Evolutionary conservation across 345 rosid genomes (phyloP).

Genomic region (Nasturtium officinale): DNA sequence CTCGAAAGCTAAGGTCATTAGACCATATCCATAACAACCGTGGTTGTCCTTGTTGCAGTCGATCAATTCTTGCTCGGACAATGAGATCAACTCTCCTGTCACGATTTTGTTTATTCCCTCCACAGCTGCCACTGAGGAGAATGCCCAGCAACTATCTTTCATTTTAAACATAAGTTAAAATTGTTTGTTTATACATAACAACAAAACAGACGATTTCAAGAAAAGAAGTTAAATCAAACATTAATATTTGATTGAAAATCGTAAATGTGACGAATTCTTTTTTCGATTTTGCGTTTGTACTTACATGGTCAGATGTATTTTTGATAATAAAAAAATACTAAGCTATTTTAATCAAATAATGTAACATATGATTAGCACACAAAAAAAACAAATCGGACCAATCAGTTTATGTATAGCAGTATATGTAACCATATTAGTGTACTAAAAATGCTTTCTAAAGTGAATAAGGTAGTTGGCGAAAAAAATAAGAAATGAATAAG

Average conservation of each 20-base stretch:
- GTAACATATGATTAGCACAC: neutral
- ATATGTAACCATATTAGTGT: neutral
- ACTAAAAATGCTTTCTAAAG: neutral
- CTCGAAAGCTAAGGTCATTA: neutral
- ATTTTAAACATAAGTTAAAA: slow-evolving; percentile 10
- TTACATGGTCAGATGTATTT: neutral
- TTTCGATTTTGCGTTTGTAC: neutral
- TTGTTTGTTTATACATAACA: neutral
- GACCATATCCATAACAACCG: slow-evolving; percentile 19
- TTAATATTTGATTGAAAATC: neutral
- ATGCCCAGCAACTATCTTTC: slow-evolving; percentile 43
- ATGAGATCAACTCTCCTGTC: slow-evolving; percentile 39
- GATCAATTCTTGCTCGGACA: slow-evolving; percentile 40
- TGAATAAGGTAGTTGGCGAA: neutral
- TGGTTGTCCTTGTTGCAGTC: slow-evolving; percentile 30
- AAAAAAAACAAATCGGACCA: neutral
- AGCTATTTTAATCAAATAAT: neutral
- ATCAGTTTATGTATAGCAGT: neutral
- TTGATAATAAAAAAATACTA: neutral
- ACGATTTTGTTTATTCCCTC: slow-evolving; percentile 38
- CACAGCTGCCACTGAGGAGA: slow-evolving; percentile 32
- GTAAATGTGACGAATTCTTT: neutral
- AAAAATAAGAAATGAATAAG: too few relatives aligned
- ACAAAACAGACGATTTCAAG: neutral
- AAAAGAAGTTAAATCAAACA: neutral